A percentile compares a stretch with the other conserved stretches of the same genome.
Evolutionary conservation across 2,329 filamentous ascomycete species (phyloP).

Genomic region (Biscogniauxia marginata): DNA sequence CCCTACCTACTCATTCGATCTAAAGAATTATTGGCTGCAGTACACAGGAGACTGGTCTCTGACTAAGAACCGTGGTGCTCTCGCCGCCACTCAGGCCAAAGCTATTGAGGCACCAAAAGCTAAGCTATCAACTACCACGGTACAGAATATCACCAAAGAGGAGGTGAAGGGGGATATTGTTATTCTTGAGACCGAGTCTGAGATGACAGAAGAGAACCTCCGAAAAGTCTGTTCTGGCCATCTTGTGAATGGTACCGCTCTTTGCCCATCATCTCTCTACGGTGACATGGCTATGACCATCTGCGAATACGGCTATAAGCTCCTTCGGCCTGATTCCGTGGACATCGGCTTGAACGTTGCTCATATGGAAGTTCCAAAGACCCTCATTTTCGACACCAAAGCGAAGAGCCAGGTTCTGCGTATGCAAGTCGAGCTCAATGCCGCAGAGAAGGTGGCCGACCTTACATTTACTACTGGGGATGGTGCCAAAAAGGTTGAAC

Average conservation of each 20-base stretch:
- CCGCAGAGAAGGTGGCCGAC: constrained; percentile 52
- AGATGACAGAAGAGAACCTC: constrained; percentile 63
- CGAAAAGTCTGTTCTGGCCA: constrained; percentile 63
- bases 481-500: constrained; percentile 57
- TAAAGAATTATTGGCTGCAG: constrained; percentile 71
- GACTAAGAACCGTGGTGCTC: constrained; percentile 61
- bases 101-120: constrained; percentile 39
- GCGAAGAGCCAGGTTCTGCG: constrained; percentile 56
- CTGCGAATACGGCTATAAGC: constrained; percentile 66
- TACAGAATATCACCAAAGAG: constrained; percentile 63
- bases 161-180: constrained; percentile 59
- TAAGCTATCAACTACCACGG: constrained; percentile 63
- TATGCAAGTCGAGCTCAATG: constrained; percentile 59
- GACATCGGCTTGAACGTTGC: constrained; percentile 62
- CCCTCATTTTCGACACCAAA: constrained; percentile 57
- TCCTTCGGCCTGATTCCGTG: constrained; percentile 55
- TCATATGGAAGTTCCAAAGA: constrained; percentile 68
- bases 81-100: constrained; percentile 40
- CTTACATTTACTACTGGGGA: constrained; percentile 60
- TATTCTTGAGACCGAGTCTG: constrained; percentile 62
- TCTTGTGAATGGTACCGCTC: constrained; percentile 63
- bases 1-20: constrained; percentile 66
- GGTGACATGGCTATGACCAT: constrained; percentile 54
- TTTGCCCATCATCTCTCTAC: constrained; percentile 61
- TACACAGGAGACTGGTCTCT: constrained; percentile 61